Percentiles rank a stretch among this genome's conserved stretches.
These are phyloP conservation scores for Zizania palustris DNA, from an alignment of 202 grass and related monocot genomes.

Conservation along the genomic window DNA sequence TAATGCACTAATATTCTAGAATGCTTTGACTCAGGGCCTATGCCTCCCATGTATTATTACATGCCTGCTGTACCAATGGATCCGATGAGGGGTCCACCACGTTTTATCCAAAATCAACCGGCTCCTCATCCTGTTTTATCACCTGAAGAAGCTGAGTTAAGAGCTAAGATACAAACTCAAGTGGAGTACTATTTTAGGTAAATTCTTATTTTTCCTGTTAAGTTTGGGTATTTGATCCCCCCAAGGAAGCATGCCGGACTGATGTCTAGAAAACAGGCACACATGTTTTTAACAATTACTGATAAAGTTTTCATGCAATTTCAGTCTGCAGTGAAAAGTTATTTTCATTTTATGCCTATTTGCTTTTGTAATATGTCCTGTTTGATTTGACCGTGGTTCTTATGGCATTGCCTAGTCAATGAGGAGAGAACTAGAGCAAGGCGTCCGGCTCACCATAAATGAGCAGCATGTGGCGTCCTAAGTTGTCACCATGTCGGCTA, in stretches of 20 bases:
- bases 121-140: conserved; percentile 51
- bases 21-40: conserved; percentile 48
- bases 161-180: conserved; percentile 74
- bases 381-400: too few relatives aligned
- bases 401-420: too few relatives aligned
- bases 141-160: conserved; percentile 62
- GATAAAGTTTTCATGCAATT: conserved; percentile 26
- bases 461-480: too few relatives aligned
- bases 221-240: conserved; percentile 12
- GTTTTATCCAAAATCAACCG: conserved; percentile 56
- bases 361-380: not conserved
- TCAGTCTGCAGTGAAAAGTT: conserved; percentile 8
- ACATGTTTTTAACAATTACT: not conserved
- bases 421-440: too few relatives aligned
- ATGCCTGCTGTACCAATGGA: conserved; percentile 72
- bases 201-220: conserved; percentile 30
- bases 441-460: too few relatives aligned
- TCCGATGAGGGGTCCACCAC: conserved; percentile 60
- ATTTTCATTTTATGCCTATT: not conserved
- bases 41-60: conserved; percentile 83
- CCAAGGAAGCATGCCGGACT: conserved; percentile 5
- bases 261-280: not conserved
- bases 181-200: conserved; percentile 98
- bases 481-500: too few relatives aligned
- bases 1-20: conserved; percentile 23